phyloP scores from a whole-genome alignment of 208 protist genomes.

The Acanthamoeba lenticulata region DNA sequence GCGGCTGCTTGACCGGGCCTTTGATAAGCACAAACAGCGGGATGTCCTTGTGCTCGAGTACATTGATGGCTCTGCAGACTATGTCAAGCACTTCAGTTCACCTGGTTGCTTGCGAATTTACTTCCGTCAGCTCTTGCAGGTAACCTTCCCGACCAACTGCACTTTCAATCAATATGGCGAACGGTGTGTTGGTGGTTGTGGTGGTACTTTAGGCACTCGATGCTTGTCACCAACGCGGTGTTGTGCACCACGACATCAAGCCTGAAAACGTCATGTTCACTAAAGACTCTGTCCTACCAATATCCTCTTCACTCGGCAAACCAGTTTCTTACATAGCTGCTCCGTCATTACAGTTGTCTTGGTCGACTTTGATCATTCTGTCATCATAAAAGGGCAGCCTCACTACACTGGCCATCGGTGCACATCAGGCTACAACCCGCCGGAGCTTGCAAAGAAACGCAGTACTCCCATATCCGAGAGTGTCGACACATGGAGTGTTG shows the following conservation, averaged over 20 bases:
- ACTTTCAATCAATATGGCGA: too few species aligned
- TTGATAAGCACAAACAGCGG: not conserved
- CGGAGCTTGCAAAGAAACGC: not conserved
- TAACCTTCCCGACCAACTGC: not conserved
- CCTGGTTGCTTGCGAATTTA: not conserved
- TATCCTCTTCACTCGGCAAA: too few species aligned
- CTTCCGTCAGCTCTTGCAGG: not conserved
- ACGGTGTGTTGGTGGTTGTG: too few species aligned
- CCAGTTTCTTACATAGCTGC: too few species aligned
- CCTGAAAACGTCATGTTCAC: not conserved
- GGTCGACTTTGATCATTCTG: not conserved
- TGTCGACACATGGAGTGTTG: not conserved
- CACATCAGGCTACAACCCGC: not conserved
- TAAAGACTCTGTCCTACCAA: too few species aligned
- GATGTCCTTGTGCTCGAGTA: not conserved
- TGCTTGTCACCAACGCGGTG: not conserved
- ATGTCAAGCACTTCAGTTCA: not conserved
- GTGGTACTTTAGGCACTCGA: not conserved
- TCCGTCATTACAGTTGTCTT: not conserved
- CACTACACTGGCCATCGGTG: not conserved
- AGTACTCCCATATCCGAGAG: not conserved
- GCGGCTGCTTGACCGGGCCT: not conserved
- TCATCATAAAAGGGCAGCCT: not conserved
- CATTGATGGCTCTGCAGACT: not conserved
- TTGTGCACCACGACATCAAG: not conserved